Evolutionary conservation across 2,329 filamentous ascomycete genomes (phyloP).

Genomic region (Alternaria angustiovoidea): DNA sequence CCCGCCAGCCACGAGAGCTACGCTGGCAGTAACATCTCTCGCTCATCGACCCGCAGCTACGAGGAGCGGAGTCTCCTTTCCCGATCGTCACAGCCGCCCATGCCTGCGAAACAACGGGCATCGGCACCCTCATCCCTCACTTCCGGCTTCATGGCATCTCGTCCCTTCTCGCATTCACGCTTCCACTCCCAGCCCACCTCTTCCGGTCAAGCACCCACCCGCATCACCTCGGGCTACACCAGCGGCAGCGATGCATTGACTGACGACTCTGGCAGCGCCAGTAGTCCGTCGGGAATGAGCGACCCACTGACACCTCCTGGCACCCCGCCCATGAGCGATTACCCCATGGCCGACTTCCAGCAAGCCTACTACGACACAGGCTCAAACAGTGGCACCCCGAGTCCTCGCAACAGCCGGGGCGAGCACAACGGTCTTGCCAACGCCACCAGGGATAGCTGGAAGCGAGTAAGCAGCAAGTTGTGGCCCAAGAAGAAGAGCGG

Average conservation of each 20-base stretch:
- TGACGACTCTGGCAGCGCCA: constrained; percentile 70
- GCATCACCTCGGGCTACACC: constrained; percentile 48
- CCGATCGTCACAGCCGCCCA: constrained; percentile 41
- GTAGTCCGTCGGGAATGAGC: constrained; percentile 56
- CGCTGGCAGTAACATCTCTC: constrained; percentile 49
- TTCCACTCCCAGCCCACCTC: constrained; percentile 50
- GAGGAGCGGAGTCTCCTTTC: constrained; percentile 50
- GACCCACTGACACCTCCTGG: constrained; percentile 80
- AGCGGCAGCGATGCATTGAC: constrained; percentile 57
- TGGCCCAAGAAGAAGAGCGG: constrained; percentile 52
- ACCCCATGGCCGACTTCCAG: constrained; percentile 56
- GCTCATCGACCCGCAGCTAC: constrained; percentile 52
- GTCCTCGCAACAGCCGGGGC: constrained; percentile 48
- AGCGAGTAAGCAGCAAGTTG: constrained; percentile 53
- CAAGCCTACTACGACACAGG: constrained; percentile 47
- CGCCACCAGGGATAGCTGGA: constrained; percentile 51
- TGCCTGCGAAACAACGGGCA: constrained; percentile 46
- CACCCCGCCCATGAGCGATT: constrained; percentile 70
- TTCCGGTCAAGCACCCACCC: constrained; percentile 37
- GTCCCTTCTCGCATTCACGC: constrained; percentile 47
- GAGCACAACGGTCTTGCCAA: constrained; percentile 49
- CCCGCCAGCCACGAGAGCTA: constrained; percentile 53
- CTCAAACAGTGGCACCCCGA: constrained; percentile 46
- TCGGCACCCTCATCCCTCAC: constrained; percentile 52
- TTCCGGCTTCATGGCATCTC: constrained; percentile 48